Conservation (phyloP, 768 basidiomycete genomes). For the Panaeolus cyanescens region DNA sequence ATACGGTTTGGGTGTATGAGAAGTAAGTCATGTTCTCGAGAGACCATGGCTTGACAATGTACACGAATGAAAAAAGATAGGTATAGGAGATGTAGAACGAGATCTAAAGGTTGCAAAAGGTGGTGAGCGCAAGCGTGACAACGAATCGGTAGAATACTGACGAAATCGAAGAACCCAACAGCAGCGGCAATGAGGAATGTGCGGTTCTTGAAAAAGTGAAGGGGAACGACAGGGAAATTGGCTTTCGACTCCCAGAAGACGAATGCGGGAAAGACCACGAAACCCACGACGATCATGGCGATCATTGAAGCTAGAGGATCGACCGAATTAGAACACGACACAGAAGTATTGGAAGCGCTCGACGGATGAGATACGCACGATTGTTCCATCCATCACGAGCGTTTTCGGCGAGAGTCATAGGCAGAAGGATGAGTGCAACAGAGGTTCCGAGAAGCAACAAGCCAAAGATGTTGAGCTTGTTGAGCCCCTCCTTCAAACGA, state of each 20-base stretch:
- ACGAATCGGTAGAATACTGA: conserved; percentile 23
- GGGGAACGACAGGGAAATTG: conserved; percentile 59
- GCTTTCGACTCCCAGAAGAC: conserved; percentile 54
- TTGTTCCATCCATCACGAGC: conserved; percentile 45
- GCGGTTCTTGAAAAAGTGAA: conserved; percentile 58
- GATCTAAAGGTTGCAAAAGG: conserved; percentile 34
- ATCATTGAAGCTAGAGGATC: conserved; percentile 51
- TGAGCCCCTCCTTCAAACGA: conserved; percentile 21
- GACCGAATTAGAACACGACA: conserved; percentile 6
- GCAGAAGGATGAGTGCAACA: conserved; percentile 54
- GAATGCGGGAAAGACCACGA: conserved; percentile 42
- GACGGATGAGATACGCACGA: conserved; percentile 32
- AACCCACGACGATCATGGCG: conserved; percentile 51
- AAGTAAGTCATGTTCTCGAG: conserved; percentile 65
- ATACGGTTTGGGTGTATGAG: conserved; percentile 56
- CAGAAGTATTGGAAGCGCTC: too few species aligned
- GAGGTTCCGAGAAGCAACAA: conserved; percentile 51
- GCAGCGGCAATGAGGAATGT: conserved; percentile 58
- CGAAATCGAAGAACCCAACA: conserved; percentile 69
- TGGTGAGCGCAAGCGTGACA: not conserved
- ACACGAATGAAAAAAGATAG: conserved; percentile 72
- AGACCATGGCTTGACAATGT: conserved; percentile 53
- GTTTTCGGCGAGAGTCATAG: conserved; percentile 49
- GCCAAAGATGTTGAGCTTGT: conserved; percentile 50
- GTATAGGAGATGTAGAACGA: conserved; percentile 72